Percentiles rank a stretch among this genome's conserved stretches.
phyloP scores from a whole-genome alignment of 2,329 filamentous ascomycete species.

The Verticillium klebahnii region DNA sequence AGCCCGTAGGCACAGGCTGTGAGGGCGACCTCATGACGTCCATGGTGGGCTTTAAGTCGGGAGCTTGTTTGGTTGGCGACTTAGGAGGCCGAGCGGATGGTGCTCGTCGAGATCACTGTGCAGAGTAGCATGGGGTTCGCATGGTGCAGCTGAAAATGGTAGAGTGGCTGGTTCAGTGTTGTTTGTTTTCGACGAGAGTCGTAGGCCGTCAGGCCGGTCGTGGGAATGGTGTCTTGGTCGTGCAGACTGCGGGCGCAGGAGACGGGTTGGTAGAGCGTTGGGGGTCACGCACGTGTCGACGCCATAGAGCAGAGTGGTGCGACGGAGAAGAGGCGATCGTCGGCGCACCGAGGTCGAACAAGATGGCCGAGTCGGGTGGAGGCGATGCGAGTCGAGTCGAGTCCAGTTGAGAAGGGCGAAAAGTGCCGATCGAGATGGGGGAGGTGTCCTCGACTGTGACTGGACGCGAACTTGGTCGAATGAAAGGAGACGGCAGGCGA shows the following conservation, averaged over 20 bases:
- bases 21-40: slow-evolving; percentile 17
- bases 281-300: slow-evolving; percentile 14
- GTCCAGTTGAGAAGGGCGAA: neutral
- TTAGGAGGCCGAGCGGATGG: slow-evolving; percentile 9
- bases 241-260: slow-evolving; percentile 1
- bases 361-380: neutral
- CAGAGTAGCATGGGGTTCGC: slow-evolving; percentile 10
- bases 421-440: neutral
- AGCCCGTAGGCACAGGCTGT: neutral
- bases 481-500: neutral
- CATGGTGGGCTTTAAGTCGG: slow-evolving; percentile 13
- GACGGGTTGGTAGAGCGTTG: neutral
- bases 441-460: neutral
- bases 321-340: neutral
- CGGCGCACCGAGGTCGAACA: neutral
- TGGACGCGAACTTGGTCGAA: neutral
- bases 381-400: neutral
- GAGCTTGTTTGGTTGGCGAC: slow-evolving; percentile 4
- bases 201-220: neutral
- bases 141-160: neutral
- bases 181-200: slow-evolving; percentile 9
- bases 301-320: slow-evolving; percentile 10
- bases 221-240: neutral
- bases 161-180: neutral
- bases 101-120: slow-evolving; percentile 14